Percentiles rank a stretch among this genome's conserved stretches.
Evolutionary conservation across 257 asterid genomes (phyloP).

Genomic region (Eucommia ulmoides): DNA sequence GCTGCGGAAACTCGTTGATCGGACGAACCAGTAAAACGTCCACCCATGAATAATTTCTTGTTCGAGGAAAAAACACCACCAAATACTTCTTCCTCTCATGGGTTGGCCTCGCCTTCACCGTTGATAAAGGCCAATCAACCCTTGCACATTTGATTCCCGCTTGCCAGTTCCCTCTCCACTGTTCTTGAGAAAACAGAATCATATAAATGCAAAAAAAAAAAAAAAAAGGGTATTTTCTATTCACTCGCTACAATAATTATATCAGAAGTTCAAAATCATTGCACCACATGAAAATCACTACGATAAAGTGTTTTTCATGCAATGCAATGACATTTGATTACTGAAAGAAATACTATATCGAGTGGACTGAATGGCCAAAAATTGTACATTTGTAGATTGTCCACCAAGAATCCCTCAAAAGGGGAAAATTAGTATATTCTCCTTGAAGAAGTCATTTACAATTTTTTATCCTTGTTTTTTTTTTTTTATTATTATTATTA

Average conservation of each 20-base stretch:
- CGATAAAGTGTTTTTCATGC: not conserved
- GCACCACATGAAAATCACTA: not conserved
- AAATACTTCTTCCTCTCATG: conserved; percentile 87
- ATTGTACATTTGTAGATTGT: too few species aligned
- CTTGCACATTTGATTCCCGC: conserved; percentile 90
- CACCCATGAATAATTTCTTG: conserved; percentile 92
- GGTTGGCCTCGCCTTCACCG: conserved; percentile 90
- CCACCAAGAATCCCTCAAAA: too few species aligned
- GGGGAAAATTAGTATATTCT: too few species aligned
- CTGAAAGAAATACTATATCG: not conserved
- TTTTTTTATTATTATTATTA: too few species aligned
- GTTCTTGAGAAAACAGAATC: not conserved
- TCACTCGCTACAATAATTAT: not conserved
- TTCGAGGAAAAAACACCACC: conserved; percentile 87
- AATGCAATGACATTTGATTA: not conserved
- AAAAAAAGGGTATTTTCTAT: conserved; percentile 9
- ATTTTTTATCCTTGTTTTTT: too few species aligned
- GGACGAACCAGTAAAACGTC: conserved; percentile 86
- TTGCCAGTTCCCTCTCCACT: conserved; percentile 99
- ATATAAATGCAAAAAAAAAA: conserved; percentile 10
- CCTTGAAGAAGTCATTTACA: too few species aligned
- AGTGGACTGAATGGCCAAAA: too few species aligned
- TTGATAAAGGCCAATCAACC: conserved; percentile 88
- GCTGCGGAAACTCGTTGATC: conserved; percentile 65
- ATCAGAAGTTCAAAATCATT: not conserved